phyloP scores from a whole-genome alignment of 2,329 filamentous ascomycete genomes.

The Colletotrichum graminicola region DNA sequence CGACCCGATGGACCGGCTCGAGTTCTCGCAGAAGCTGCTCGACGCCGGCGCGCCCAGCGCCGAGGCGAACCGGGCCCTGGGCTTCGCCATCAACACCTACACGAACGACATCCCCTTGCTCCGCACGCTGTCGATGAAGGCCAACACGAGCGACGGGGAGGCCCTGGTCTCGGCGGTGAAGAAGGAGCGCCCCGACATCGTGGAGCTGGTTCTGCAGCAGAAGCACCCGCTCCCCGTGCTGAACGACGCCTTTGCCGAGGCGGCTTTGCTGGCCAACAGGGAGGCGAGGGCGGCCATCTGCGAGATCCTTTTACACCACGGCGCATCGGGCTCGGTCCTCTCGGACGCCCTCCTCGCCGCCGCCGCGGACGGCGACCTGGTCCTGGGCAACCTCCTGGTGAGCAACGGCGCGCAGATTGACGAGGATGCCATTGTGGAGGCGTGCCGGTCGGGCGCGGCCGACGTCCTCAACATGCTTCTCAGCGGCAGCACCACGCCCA shows the following conservation, averaged over 20 bases:
- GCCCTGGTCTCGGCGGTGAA: constrained; percentile 61
- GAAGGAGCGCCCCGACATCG: constrained; percentile 58
- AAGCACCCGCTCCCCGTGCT: constrained; percentile 56
- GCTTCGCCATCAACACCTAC: constrained; percentile 62
- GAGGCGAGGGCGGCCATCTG: constrained; percentile 58
- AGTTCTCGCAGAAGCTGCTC: constrained; percentile 63
- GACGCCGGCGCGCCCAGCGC: constrained; percentile 60
- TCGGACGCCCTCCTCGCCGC: constrained; percentile 65
- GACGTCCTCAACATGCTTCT: constrained; percentile 65
- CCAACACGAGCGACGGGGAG: constrained; percentile 64
- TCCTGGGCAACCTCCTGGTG: constrained; percentile 64
- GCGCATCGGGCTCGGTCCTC: constrained; percentile 59
- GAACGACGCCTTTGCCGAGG: constrained; percentile 58
- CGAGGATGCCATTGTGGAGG: constrained; percentile 67
- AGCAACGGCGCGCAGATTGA: constrained; percentile 64
- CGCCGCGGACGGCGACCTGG: constrained; percentile 65
- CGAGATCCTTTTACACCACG: constrained; percentile 58
- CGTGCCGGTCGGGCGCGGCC: constrained; percentile 63
- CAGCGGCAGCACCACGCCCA: constrained; percentile 53
- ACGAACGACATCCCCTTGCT: constrained; percentile 64
- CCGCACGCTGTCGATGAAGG: constrained; percentile 57
- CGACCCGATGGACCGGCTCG: constrained; percentile 64
- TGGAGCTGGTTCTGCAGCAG: constrained; percentile 59
- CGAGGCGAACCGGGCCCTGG: constrained; percentile 65
- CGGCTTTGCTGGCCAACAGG: constrained; percentile 57